Conservation (phyloP, 148 eudicot species). For the Agrostemma githago region DNA sequence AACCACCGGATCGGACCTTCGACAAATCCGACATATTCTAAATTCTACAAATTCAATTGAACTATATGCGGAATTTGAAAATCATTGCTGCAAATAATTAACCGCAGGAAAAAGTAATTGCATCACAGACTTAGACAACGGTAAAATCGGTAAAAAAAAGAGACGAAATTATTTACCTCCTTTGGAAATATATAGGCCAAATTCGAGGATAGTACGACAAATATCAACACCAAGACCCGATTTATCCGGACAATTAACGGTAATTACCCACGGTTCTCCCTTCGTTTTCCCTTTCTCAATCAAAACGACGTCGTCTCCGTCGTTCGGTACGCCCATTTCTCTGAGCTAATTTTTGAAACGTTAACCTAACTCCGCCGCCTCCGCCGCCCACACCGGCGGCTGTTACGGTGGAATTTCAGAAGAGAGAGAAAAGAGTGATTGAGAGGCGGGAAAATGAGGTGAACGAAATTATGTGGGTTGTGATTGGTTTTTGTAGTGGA, state of each 20-base stretch:
- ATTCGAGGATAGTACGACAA: conserved; percentile 66
- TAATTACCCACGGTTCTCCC: conserved; percentile 60
- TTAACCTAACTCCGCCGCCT: background rate
- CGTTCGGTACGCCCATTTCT: conserved; percentile 39
- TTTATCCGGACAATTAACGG: conserved; percentile 79
- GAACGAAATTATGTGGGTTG: background rate
- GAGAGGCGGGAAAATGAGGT: conserved; percentile 10
- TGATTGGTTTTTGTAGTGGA: background rate
- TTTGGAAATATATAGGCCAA: conserved; percentile 58
- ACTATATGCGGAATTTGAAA: too few species aligned
- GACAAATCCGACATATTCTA: too few species aligned
- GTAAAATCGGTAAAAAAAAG: background rate
- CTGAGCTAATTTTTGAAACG: too few species aligned
- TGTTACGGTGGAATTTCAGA: background rate
- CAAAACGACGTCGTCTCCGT: conserved; percentile 56
- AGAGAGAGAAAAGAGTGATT: background rate
- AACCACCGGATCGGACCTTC: too few species aligned
- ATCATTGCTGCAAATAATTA: background rate
- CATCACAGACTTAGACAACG: background rate
- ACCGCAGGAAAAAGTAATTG: background rate
- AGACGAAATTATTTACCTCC: conserved; percentile 32
- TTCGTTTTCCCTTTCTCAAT: conserved; percentile 53
- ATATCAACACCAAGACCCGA: conserved; percentile 79
- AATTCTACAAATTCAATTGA: too few species aligned
- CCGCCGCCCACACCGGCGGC: background rate